These are phyloP conservation scores for Kwoniella dendrophila DNA, from an alignment of 768 basidiomycete species.

Conservation along the genomic window DNA sequence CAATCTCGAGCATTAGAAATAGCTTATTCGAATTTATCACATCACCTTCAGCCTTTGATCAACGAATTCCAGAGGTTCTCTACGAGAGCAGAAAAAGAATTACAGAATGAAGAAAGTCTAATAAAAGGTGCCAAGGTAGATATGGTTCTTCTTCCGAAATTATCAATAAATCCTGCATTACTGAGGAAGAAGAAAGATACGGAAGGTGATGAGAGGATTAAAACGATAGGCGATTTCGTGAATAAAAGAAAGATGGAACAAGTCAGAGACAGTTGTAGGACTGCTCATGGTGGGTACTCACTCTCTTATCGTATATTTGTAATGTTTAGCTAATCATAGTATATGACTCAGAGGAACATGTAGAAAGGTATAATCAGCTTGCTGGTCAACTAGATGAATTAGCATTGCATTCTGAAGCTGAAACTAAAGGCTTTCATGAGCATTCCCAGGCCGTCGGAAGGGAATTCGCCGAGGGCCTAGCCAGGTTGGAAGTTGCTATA, in stretches of 20 bases:
- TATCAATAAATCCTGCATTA: slow-evolving; percentile 35
- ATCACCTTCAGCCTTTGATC: slow-evolving; percentile 43
- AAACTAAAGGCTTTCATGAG: slow-evolving; percentile 28
- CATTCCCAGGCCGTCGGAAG: slow-evolving; percentile 22
- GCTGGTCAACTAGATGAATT: slow-evolving; percentile 34
- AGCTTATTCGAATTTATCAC: slow-evolving; percentile 42
- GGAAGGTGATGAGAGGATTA: slow-evolving; percentile 25
- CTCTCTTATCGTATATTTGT: background rate
- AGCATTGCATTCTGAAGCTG: slow-evolving; percentile 31
- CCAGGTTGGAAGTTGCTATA: slow-evolving; percentile 35
- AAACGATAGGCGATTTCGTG: slow-evolving; percentile 51
- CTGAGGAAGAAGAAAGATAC: slow-evolving; percentile 32
- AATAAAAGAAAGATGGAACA: slow-evolving; percentile 50
- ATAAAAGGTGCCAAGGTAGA: slow-evolving; percentile 34
- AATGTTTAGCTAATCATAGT: background rate
- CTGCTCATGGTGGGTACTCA: slow-evolving; percentile 44
- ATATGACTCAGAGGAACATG: slow-evolving; percentile 34
- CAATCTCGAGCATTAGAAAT: slow-evolving; percentile 44
- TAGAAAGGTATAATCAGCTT: slow-evolving; percentile 33
- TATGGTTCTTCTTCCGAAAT: slow-evolving; percentile 39
- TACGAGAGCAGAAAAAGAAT: slow-evolving; percentile 34
- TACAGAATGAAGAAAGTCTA: slow-evolving; percentile 35
- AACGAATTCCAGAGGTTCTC: slow-evolving; percentile 38
- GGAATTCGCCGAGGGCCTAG: slow-evolving; percentile 39
- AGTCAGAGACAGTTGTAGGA: slow-evolving; percentile 45